phyloP scores from a whole-genome alignment of 2,329 filamentous ascomycete genomes.

The Ambrosiella xylebori region DNA sequence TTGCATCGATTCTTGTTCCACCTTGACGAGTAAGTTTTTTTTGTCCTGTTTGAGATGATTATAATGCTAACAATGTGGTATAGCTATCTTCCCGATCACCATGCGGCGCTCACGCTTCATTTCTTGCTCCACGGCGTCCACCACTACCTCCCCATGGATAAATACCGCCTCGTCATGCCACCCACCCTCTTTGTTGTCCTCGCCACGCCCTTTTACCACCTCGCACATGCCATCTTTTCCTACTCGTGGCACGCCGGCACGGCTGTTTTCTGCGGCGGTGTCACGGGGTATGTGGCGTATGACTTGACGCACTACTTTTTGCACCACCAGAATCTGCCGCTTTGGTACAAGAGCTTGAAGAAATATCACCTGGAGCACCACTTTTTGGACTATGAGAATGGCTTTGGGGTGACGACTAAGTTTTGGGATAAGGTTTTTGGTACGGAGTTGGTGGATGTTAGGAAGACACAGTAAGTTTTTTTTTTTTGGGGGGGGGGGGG shows the following conservation, averaged over 20 bases:
- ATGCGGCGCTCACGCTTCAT: slow-evolving; percentile 68
- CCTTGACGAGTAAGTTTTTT: slow-evolving; percentile 57
- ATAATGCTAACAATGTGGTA: slow-evolving; percentile 18
- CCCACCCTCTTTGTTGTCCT: slow-evolving; percentile 72
- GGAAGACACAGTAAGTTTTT: slow-evolving; percentile 5
- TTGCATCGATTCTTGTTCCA: slow-evolving; percentile 89
- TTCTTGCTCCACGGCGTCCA: slow-evolving; percentile 95
- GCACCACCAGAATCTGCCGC: slow-evolving; percentile 80
- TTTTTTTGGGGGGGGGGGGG: no score
- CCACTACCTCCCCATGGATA: slow-evolving; percentile 99
- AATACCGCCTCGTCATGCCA: slow-evolving; percentile 91
- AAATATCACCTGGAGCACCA: slow-evolving; percentile 96
- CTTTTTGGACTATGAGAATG: slow-evolving; percentile 94
- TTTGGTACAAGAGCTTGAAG: slow-evolving; percentile 83
- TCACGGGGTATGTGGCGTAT: slow-evolving; percentile 93
- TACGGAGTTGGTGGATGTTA: slow-evolving; percentile 45
- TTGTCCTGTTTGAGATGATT: neutral
- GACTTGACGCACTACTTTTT: slow-evolving; percentile 98
- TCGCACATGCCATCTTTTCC: slow-evolving; percentile 67
- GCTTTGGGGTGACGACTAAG: slow-evolving; percentile 87
- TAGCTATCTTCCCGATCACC: slow-evolving; percentile 80
- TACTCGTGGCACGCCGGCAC: slow-evolving; percentile 72
- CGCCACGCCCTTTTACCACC: slow-evolving; percentile 78
- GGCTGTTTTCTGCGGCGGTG: slow-evolving; percentile 69
- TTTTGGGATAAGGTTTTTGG: slow-evolving; percentile 94